phyloP scores from a whole-genome alignment of 1,284 basidiomycete species.

The Heimioporus retisporus region DNA sequence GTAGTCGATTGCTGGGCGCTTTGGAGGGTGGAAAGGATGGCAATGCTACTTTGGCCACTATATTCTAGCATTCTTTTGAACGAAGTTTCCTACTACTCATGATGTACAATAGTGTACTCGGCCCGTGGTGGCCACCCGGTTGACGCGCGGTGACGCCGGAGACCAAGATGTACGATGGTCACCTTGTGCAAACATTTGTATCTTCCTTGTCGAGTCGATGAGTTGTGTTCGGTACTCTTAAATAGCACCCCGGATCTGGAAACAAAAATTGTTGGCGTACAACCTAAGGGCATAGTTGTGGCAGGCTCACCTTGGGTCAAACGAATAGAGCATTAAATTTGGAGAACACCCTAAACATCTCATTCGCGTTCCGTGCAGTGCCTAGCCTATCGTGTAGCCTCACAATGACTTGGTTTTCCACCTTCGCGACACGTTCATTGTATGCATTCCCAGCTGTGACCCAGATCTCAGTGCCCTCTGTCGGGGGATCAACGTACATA shows the following conservation, averaged over 20 bases:
- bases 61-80: slow-evolving; percentile 57
- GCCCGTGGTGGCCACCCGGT: too few relatives aligned
- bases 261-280: background rate
- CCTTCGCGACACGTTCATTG: slow-evolving; percentile 96
- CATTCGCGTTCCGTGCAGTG: slow-evolving; percentile 97
- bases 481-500: slow-evolving; percentile 13
- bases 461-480: slow-evolving; percentile 96
- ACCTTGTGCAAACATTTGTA: slow-evolving; percentile 94
- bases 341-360: slow-evolving; percentile 99
- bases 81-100: too few relatives aligned
- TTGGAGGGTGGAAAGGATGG: slow-evolving; percentile 56
- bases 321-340: slow-evolving; percentile 99
- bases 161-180: slow-evolving; percentile 16
- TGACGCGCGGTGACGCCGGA: background rate
- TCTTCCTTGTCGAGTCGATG: slow-evolving; percentile 98
- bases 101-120: too few relatives aligned
- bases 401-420: slow-evolving; percentile 99
- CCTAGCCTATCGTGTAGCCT: slow-evolving; percentile 92
- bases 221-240: slow-evolving; percentile 99
- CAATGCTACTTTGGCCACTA: slow-evolving; percentile 67
- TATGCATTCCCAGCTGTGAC: slow-evolving; percentile 97
- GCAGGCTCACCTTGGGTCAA: slow-evolving; percentile 87
- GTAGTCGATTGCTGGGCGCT: slow-evolving; percentile 49
- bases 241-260: slow-evolving; percentile 93
- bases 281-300: background rate